phyloP scores from a whole-genome alignment of 2,329 filamentous ascomycete genomes.

The Clarireedia sp. region DNA sequence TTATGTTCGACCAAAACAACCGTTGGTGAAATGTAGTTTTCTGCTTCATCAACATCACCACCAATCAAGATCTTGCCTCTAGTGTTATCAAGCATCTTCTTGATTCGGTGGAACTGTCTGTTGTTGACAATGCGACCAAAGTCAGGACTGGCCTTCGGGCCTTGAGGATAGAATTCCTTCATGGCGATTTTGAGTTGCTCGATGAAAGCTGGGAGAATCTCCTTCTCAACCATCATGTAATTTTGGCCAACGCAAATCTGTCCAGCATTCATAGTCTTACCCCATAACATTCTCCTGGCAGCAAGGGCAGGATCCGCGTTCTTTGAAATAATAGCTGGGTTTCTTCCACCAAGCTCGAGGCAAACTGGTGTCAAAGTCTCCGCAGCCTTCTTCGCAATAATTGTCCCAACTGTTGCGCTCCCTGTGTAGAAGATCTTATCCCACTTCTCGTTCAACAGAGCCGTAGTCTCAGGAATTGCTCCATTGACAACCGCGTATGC shows the following conservation, averaged over 20 bases:
- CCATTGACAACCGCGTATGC: constrained; percentile 78
- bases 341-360: constrained; percentile 84
- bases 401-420: constrained; percentile 67
- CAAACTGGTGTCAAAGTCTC: constrained; percentile 79
- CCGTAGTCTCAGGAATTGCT: constrained; percentile 68
- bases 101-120: constrained; percentile 71
- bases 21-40: constrained; percentile 84
- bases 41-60: constrained; percentile 69
- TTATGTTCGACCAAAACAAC: constrained; percentile 73
- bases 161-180: constrained; percentile 75
- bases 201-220: constrained; percentile 64
- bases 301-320: constrained; percentile 73
- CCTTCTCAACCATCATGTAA: constrained; percentile 77
- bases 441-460: constrained; percentile 81
- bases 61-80: constrained; percentile 81
- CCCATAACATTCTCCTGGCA: constrained; percentile 79
- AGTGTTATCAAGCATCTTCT: constrained; percentile 80
- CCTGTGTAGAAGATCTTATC: constrained; percentile 99
- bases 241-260: constrained; percentile 93
- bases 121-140: constrained; percentile 75
- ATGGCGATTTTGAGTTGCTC: constrained; percentile 63
- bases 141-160: constrained; percentile 69
- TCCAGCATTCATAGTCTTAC: constrained; percentile 77
- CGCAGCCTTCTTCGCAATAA: constrained; percentile 84
- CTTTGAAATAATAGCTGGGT: constrained; percentile 86